A percentile compares a stretch with the other conserved stretches of the same genome.
Conservation (phyloP, 2,329 filamentous ascomycete genomes). For the Metarhizium rileyi region DNA sequence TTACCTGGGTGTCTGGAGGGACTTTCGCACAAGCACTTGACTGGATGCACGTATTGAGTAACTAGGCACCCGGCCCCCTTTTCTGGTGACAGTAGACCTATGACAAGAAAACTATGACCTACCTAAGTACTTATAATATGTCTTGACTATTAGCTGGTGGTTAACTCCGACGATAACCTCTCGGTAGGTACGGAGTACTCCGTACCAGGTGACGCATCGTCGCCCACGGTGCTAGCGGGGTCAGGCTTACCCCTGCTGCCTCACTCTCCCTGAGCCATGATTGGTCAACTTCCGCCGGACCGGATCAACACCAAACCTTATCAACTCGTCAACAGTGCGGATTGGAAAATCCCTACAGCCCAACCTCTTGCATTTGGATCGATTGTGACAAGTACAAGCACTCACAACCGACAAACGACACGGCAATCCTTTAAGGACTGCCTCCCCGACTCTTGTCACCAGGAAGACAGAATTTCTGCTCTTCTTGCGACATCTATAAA, state of each 20-base stretch:
- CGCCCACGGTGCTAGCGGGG: constrained; percentile 1
- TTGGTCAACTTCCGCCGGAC: constrained; percentile 20
- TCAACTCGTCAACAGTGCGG: constrained; percentile 28
- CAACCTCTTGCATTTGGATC: constrained; percentile 20
- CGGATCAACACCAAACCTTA: constrained; percentile 32
- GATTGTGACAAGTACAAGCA: constrained; percentile 3
- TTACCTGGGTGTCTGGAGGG: no score
- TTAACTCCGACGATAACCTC: no score
- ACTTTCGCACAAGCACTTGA: no score
- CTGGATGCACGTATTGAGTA: no score
- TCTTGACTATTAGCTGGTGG: no score
- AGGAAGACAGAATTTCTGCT: neutral
- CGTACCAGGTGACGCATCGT: no score
- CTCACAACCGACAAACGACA: constrained; percentile 2
- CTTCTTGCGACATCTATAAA: neutral
- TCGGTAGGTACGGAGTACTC: no score
- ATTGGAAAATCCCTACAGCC: constrained; percentile 32
- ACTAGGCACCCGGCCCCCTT: no score
- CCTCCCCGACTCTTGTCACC: neutral
- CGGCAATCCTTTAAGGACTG: constrained; percentile 1
- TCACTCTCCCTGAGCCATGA: constrained; percentile 14
- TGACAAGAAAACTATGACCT: no score
- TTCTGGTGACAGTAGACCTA: no score
- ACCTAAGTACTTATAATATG: no score
- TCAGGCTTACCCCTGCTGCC: neutral